Evolutionary conservation across 257 asterid species (phyloP).

Genomic region (Ajuga chamaepitys): DNA sequence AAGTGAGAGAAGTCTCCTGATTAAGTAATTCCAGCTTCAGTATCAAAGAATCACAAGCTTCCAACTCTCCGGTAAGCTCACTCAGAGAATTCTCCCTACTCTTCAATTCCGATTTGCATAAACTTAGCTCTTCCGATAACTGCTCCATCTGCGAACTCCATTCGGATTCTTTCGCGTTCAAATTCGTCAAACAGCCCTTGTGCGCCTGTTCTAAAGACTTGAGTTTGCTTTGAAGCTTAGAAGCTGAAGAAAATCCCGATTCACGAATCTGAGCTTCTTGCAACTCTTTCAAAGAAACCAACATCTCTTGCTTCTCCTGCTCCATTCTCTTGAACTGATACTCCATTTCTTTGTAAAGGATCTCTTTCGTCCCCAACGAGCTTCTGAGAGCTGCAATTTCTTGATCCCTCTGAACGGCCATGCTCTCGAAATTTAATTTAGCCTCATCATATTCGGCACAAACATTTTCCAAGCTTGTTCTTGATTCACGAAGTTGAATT

Average conservation of each 20-base stretch:
- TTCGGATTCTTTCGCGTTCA: conserved; percentile 60
- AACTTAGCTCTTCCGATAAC: conserved; percentile 37
- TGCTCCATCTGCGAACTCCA: conserved; percentile 54
- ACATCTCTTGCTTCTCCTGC: conserved; percentile 68
- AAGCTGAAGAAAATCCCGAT: conserved; percentile 54
- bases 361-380: conserved; percentile 51
- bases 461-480: conserved; percentile 41
- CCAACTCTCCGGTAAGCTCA: conserved; percentile 51
- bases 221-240: conserved; percentile 69
- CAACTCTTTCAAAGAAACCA: conserved; percentile 48
- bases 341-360: conserved; percentile 76
- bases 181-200: conserved; percentile 43
- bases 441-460: conserved; percentile 67
- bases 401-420: conserved; percentile 56
- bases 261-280: conserved; percentile 73
- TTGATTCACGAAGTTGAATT: conserved; percentile 51
- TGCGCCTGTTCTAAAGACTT: conserved; percentile 56
- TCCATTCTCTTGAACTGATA: conserved; percentile 62
- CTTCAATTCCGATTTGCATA: conserved; percentile 38
- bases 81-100: conserved; percentile 32
- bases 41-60: conserved; percentile 50
- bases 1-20: conserved; percentile 50
- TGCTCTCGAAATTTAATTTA: conserved; percentile 41
- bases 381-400: conserved; percentile 64
- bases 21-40: conserved; percentile 50